Conservation (phyloP, 352 stramenopile species). For the Phytophthora hybrid region DNA sequence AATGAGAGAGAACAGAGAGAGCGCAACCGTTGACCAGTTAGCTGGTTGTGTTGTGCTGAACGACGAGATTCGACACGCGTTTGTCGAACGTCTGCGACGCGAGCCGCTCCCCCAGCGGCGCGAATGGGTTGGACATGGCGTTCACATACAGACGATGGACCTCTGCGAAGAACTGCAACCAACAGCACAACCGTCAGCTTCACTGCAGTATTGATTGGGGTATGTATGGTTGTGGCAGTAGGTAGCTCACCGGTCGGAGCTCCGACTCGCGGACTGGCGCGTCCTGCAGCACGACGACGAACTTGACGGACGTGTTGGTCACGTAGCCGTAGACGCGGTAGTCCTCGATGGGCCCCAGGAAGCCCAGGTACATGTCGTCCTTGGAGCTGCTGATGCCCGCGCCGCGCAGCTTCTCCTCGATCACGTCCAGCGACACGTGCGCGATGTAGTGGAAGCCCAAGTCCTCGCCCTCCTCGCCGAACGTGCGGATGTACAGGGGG, state of each 20-base stretch:
- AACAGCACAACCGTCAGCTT: neutral
- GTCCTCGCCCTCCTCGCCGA: slow-evolving; percentile 82
- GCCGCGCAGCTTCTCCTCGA: slow-evolving; percentile 80
- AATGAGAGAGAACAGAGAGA: slow-evolving; percentile 11
- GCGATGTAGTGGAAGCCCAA: slow-evolving; percentile 90
- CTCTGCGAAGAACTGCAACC: slow-evolving; percentile 77
- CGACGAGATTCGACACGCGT: slow-evolving; percentile 77
- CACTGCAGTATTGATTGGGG: neutral
- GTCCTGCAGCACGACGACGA: slow-evolving; percentile 83
- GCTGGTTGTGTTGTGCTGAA: slow-evolving; percentile 68
- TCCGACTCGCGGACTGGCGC: slow-evolving; percentile 79
- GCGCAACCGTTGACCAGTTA: slow-evolving; percentile 28
- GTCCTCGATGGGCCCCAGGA: slow-evolving; percentile 87
- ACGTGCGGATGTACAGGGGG: slow-evolving; percentile 84
- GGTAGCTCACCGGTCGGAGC: slow-evolving; percentile 63
- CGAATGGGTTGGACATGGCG: slow-evolving; percentile 88
- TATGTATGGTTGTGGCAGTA: neutral
- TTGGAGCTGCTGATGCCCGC: slow-evolving; percentile 60
- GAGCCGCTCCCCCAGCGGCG: slow-evolving; percentile 82
- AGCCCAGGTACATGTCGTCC: slow-evolving; percentile 90
- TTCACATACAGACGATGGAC: slow-evolving; percentile 91
- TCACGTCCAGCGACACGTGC: slow-evolving; percentile 86
- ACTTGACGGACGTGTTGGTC: slow-evolving; percentile 89
- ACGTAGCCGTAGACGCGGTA: slow-evolving; percentile 90
- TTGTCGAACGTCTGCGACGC: slow-evolving; percentile 84